Evolutionary conservation across 2,329 filamentous ascomycete species (phyloP), one percentile per base, ranked within the genome.

Genomic region (Aschersonia sp.): DNA sequence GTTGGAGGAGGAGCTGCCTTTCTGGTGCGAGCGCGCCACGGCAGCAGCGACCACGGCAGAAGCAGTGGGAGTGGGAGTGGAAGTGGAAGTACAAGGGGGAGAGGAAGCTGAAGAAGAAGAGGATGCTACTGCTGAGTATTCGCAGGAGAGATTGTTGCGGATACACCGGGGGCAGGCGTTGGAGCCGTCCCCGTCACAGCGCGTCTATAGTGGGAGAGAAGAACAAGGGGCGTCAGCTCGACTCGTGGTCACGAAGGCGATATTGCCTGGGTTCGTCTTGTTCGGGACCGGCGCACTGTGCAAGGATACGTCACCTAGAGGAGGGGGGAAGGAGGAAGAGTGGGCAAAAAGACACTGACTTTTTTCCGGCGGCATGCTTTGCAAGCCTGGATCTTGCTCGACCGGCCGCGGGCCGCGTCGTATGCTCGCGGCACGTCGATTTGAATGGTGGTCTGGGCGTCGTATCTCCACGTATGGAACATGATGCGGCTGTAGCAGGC

Each of bases 311-410:
- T 22, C 22, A 22, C 22, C 22, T 22, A 22, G 22, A 22, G 22
- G 22, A 22, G 22, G 22, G 22, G 22, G 22, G 2, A 4, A 22
- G 22, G 22, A 2, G 22, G 22, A 22, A 22, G 22, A 22, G 22
- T 22, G 22, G 22, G 22, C 22, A 22, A 22, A 22, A 22, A 22
- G 22, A 22, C 22, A 22, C 22, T 11, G 32, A 48, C 47, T 43
- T 48, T 48, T 41, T 48, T 48, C 37, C 45, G 32, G 14, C 47
- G 47, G 29, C 47, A 48, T n/a, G 11, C 45, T n/a, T 48, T 45
- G 32, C 47, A 48, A 4, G 47, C 47, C 12, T 42, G 43, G n/a
- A 48, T 48, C 37, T 48, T 48, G 43, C 47, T 48, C 1, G 47
- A 32, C 6, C 47, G 43, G 7, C 47, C 47, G 2, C 44, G 44